These are phyloP conservation scores for Trametes sp. DNA, from an alignment of 1,284 basidiomycete genomes.

Conservation along the genomic window DNA sequence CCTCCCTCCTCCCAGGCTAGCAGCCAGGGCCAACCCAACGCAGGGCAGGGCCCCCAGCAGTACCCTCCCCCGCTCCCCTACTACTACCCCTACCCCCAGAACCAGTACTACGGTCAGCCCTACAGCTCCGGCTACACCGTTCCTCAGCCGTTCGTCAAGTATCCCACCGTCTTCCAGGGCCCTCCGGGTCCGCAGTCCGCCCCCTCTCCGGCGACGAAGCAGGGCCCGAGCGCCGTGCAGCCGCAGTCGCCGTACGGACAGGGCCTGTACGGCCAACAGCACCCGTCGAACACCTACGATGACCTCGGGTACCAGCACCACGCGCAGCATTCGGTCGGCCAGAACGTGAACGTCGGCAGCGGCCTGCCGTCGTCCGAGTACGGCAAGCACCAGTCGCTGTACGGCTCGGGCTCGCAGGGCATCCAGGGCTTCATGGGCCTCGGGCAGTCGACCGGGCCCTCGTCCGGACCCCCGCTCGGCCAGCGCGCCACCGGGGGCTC, in stretches of 20 bases:
- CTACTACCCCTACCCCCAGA: constrained; percentile 74
- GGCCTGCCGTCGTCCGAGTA: constrained; percentile 64
- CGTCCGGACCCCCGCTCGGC: constrained; percentile 54
- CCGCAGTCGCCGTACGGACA: constrained; percentile 68
- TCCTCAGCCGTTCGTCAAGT: constrained; percentile 76
- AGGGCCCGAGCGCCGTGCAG: constrained; percentile 63
- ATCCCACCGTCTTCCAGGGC: constrained; percentile 75
- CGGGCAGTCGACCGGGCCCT: constrained; percentile 54
- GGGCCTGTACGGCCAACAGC: constrained; percentile 69
- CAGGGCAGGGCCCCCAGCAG: constrained; percentile 68
- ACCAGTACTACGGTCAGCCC: constrained; percentile 75
- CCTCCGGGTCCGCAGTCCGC: constrained; percentile 70
- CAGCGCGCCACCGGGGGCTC: constrained; percentile 59
- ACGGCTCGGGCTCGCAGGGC: constrained; percentile 60
- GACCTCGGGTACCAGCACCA: constrained; percentile 71
- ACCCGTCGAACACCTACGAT: constrained; percentile 65
- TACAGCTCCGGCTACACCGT: constrained; percentile 76
- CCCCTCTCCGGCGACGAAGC: constrained; percentile 67
- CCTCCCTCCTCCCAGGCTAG: constrained; percentile 49
- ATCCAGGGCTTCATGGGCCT: constrained; percentile 78
- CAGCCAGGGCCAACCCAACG: constrained; percentile 62
- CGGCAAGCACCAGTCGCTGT: constrained; percentile 64
- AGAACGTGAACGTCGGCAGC: constrained; percentile 58
- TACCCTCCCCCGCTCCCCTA: constrained; percentile 69
- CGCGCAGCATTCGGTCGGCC: constrained; percentile 56